Evolutionary conservation across 2,329 filamentous ascomycete genomes (phyloP).

Genomic region (Pleoardoris graminearum): DNA sequence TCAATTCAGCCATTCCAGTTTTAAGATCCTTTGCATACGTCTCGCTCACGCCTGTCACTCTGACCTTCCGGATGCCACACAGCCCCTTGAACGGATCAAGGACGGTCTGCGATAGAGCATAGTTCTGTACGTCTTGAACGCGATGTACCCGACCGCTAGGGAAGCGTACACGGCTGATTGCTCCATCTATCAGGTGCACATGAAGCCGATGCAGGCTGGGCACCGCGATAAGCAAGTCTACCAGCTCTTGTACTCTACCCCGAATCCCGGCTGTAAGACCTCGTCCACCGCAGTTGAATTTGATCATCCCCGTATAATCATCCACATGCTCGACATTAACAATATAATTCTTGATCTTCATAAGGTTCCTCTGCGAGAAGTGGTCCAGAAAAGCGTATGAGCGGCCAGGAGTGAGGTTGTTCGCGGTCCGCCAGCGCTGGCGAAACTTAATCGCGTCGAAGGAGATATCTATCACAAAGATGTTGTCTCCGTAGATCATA

Average conservation of each 20-base stretch:
- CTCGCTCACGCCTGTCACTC: conserved; percentile 46
- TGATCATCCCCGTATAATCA: conserved; percentile 56
- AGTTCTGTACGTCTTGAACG: conserved; percentile 40
- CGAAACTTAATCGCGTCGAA: conserved; percentile 51
- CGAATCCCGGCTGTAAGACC: conserved; percentile 50
- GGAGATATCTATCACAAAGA: conserved; percentile 51
- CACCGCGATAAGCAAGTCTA: conserved; percentile 40
- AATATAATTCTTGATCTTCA: conserved; percentile 47
- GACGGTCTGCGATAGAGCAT: conserved; percentile 46
- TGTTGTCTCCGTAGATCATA: conserved; percentile 52
- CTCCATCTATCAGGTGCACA: conserved; percentile 38
- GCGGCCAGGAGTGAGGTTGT: conserved; percentile 47
- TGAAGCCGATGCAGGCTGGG: conserved; percentile 30
- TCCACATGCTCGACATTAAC: conserved; percentile 54
- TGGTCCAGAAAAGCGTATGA: conserved; percentile 48
- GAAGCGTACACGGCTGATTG: conserved; percentile 31
- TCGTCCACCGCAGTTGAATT: conserved; percentile 53
- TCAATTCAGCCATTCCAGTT: conserved; percentile 35
- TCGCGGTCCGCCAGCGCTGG: conserved; percentile 50
- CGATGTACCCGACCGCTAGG: conserved; percentile 38
- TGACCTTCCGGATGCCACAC: conserved; percentile 40
- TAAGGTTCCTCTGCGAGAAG: conserved; percentile 48
- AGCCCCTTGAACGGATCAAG: conserved; percentile 48
- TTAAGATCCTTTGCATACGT: conserved; percentile 43
- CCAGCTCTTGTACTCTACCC: conserved; percentile 47